Evolutionary conservation across 2,329 filamentous ascomycete genomes (phyloP), one percentile per base, ranked within the genome.

Genomic region (Rhynchosporium secalis): DNA sequence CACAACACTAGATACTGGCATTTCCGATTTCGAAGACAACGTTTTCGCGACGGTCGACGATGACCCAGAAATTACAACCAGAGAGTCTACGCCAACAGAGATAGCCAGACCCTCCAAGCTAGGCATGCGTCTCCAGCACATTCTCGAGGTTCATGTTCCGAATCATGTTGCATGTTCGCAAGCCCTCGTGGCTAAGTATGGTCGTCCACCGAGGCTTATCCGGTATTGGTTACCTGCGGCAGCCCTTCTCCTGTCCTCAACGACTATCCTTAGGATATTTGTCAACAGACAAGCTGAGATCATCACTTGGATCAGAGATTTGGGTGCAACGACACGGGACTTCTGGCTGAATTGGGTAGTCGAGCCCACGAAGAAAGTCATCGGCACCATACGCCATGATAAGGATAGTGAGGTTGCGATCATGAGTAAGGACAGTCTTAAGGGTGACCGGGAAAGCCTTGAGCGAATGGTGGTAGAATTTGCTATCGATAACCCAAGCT

Each of bases 401-500:
- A 87, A 91, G 70, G 89, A 87, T 68, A 96, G 92, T 73, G 94
- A 98, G 73, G 94, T 99, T 67, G 95, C 94, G 49, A 90, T 99
- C 68, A 95, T 99, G 90, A 97, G 92, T 77, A 91, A 92, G 63
- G 89, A 94, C 68, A 97, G 92, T 68, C 83, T 99, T 28, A 88
- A 89, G 74, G 92, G 93, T 1, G 95, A 99, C 74, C 86, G 92
- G 38, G 91, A 92, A 59, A 97, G 92, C 72, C 79, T 99, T 38
- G 94, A 99, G 75, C 88, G 95, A 54, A 99, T 99, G 95, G 96
- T 99, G 3, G 89, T 99, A 43, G 95, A 98, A 69, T 99, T 99
- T 78, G 91, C 93, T 4, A 79, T 88, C 9, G 92, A 96, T 69
- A 92, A 92, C 71, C 90, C 91, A 58, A 82, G 86, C 33, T 78